These are phyloP conservation scores for Cladophialophora exuberans DNA, from an alignment of 2,329 filamentous ascomycete genomes.

Conservation along the genomic window DNA sequence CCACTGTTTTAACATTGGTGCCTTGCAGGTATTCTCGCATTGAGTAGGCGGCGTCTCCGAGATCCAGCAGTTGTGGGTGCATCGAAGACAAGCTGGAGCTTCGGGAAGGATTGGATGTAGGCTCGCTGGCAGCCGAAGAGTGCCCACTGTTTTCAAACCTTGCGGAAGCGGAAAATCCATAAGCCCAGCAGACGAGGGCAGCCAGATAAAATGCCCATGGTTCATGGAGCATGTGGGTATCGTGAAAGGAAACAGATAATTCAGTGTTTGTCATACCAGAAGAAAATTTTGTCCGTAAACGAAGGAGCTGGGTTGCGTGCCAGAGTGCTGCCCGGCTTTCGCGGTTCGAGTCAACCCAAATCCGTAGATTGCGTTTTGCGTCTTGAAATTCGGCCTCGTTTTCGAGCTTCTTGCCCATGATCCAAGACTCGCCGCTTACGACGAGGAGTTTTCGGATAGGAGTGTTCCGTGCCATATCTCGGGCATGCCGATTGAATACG, in stretches of 20 bases:
- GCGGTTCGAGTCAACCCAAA: conserved; percentile 36
- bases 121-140: conserved; percentile 21
- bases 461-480: conserved; percentile 37
- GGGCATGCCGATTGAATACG: conserved; percentile 38
- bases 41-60: conserved; percentile 23
- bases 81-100: conserved; percentile 20
- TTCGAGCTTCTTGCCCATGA: conserved; percentile 41
- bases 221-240: conserved; percentile 38
- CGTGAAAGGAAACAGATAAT: conserved; percentile 20
- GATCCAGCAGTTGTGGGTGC: conserved; percentile 27
- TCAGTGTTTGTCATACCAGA: conserved; percentile 18
- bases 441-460: conserved; percentile 39
- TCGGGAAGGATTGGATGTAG: conserved; percentile 23
- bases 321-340: conserved; percentile 38
- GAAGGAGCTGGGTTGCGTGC: conserved; percentile 37
- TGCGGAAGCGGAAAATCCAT: conserved; percentile 33
- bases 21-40: conserved; percentile 26
- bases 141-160: conserved; percentile 9
- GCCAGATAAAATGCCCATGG: conserved; percentile 41
- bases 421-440: conserved; percentile 43
- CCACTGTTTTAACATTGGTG: conserved; percentile 24
- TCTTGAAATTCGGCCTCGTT: conserved; percentile 38
- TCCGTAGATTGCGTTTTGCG: conserved; percentile 37
- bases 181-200: conserved; percentile 41
- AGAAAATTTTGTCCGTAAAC: conserved; percentile 23